These are phyloP conservation scores for Coemansia sp. DNA, from an alignment of 192 early-diverging fungal species.

Conservation along the genomic window DNA sequence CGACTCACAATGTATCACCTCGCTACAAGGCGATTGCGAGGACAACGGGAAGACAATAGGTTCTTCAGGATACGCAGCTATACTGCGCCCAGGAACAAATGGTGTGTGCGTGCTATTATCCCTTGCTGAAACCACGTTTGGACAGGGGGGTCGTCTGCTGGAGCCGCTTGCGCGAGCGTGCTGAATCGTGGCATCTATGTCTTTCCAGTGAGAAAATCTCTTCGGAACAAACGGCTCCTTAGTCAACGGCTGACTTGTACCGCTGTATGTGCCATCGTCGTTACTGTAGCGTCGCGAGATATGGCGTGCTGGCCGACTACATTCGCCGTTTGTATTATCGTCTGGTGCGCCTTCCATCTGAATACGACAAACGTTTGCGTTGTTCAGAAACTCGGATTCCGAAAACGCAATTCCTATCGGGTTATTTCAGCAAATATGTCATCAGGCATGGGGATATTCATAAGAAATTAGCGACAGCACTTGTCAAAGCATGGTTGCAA, in stretches of 20 bases:
- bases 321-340: not conserved
- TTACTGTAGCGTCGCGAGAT: not conserved
- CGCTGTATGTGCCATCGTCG: not conserved
- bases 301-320: not conserved
- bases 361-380: constrained; percentile 35
- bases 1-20: not conserved
- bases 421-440: not conserved
- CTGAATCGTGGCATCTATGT: constrained; percentile 1
- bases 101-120: constrained; percentile 6
- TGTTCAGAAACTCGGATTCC: constrained; percentile 35
- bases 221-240: not conserved
- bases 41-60: constrained; percentile 10
- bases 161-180: constrained; percentile 6
- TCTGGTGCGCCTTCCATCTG: constrained; percentile 5
- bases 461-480: not conserved
- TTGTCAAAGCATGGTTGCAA: not conserved
- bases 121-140: constrained; percentile 2
- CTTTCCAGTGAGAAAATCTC: constrained; percentile 1
- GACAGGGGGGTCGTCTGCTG: constrained; percentile 6
- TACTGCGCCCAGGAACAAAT: constrained; percentile 7
- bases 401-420: constrained; percentile 42
- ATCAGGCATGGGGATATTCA: not conserved
- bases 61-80: constrained; percentile 5
- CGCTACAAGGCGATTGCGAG: constrained; percentile 2
- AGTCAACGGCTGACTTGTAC: not conserved